A percentile compares a stretch with the other conserved stretches of the same genome.
Evolutionary conservation across 2,329 filamentous ascomycete species (phyloP).

Genomic region (Cytospora paraplurivora): DNA sequence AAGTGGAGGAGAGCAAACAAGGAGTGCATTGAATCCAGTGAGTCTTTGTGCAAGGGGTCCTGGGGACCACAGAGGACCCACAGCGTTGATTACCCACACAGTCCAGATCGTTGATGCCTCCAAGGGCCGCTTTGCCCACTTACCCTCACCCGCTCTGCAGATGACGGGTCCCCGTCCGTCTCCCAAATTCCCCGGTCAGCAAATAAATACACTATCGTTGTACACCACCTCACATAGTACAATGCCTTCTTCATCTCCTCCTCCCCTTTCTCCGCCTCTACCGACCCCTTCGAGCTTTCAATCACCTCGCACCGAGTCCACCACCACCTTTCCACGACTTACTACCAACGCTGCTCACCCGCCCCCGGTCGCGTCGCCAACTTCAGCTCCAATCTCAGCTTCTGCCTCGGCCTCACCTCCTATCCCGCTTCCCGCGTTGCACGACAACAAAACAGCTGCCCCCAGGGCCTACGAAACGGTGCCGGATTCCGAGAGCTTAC

Average conservation of each 20-base stretch:
- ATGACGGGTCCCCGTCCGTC: conserved; percentile 20
- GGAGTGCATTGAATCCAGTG: not conserved
- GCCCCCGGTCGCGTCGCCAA: conserved; percentile 24
- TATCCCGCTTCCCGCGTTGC: conserved; percentile 13
- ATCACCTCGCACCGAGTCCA: conserved; percentile 23
- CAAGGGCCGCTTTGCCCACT: no score
- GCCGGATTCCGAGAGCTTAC: conserved; percentile 18
- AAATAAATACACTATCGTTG: conserved; percentile 24
- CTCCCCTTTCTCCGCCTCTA: conserved; percentile 19
- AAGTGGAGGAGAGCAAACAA: not conserved
- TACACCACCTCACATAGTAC: conserved; percentile 16
- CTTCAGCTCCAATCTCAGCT: not conserved
- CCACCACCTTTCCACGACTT: conserved; percentile 21
- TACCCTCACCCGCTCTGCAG: conserved; percentile 2
- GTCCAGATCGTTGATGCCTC: conserved; percentile 2
- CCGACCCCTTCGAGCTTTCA: conserved; percentile 20
- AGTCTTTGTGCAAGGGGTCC: not conserved
- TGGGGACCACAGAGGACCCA: not conserved
- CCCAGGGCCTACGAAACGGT: conserved; percentile 9
- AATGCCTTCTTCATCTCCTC: conserved; percentile 29
- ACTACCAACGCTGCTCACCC: conserved; percentile 5
- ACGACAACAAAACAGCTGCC: conserved; percentile 22
- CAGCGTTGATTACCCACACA: conserved; percentile 20
- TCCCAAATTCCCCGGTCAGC: conserved; percentile 24
- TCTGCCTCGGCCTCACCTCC: conserved; percentile 9